Evolutionary conservation across 169 alveolate species (phyloP).

Genomic region (Plasmodium fragile): DNA sequence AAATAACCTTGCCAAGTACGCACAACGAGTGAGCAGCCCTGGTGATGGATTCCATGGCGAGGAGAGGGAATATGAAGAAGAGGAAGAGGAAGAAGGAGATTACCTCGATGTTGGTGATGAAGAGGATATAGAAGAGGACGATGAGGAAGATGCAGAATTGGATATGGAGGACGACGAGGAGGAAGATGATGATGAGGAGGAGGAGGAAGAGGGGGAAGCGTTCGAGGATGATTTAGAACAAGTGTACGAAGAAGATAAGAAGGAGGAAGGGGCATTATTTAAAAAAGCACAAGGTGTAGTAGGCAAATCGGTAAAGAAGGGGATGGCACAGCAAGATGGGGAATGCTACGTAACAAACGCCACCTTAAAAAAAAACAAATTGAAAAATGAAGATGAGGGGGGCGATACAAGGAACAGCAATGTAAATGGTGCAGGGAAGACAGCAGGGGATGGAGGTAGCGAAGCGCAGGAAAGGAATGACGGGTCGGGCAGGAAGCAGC

Average conservation of each 20-base stretch:
- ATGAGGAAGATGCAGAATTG: background rate
- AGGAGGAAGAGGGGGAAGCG: background rate
- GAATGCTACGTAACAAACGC: background rate
- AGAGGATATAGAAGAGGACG: background rate
- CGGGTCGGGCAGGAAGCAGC: background rate
- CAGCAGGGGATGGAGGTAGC: background rate
- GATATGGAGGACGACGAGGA: background rate
- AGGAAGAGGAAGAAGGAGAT: background rate
- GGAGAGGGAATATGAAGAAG: background rate
- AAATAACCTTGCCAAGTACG: background rate
- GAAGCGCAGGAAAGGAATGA: background rate
- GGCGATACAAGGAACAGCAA: background rate
- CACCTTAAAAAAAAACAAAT: background rate
- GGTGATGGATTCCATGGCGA: background rate
- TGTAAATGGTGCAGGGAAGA: background rate
- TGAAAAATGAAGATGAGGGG: background rate
- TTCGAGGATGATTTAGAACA: background rate
- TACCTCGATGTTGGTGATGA: constrained; percentile 1
- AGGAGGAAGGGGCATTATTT: background rate
- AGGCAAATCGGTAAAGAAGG: background rate
- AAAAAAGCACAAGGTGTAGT: background rate
- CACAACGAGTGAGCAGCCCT: background rate
- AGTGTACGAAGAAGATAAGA: background rate
- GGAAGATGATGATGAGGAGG: background rate
- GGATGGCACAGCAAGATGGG: background rate